Conservation (phyloP, 2,329 filamentous ascomycete genomes). For the Clarireedia homoeocarpa region DNA sequence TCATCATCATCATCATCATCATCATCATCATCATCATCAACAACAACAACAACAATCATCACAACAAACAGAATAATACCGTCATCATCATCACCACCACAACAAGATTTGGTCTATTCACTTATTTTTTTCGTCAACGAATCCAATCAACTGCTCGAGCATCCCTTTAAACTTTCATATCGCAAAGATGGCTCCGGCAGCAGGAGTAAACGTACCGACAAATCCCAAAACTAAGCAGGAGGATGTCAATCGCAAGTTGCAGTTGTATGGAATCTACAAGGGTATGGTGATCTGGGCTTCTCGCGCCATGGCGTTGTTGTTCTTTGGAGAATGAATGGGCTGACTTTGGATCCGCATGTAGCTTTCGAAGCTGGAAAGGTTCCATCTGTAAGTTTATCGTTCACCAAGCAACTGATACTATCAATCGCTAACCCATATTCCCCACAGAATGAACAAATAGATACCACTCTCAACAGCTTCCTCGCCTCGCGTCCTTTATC, state of each 20-base stretch:
- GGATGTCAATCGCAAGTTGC: constrained; percentile 87
- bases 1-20: too few relatives aligned
- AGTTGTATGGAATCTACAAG: constrained; percentile 82
- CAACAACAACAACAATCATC: too few relatives aligned
- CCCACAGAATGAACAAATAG: constrained; percentile 61
- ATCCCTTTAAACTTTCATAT: not conserved
- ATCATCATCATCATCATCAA: too few relatives aligned
- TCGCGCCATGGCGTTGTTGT: not conserved
- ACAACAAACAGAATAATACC: too few relatives aligned
- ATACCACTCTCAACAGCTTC: constrained; percentile 86
- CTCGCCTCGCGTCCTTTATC: constrained; percentile 63
- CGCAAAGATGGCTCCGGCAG: constrained; percentile 14
- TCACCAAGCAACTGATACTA: constrained; percentile 1
- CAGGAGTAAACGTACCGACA: constrained; percentile 25
- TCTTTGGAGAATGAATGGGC: constrained; percentile 18
- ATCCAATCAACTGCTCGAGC: too few relatives aligned
- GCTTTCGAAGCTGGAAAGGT: constrained; percentile 87
- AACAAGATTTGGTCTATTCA: too few relatives aligned
- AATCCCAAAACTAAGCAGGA: constrained; percentile 25
- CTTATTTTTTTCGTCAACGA: too few relatives aligned
- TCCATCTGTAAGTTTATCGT: constrained; percentile 48
- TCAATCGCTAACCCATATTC: not conserved
- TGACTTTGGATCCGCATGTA: constrained; percentile 16
- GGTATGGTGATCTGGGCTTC: constrained; percentile 36
- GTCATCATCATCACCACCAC: too few relatives aligned